These are phyloP conservation scores for button mushroom (Agaricus bisporus) DNA, from an alignment of 768 basidiomycete species.

Conservation along the genomic window DNA sequence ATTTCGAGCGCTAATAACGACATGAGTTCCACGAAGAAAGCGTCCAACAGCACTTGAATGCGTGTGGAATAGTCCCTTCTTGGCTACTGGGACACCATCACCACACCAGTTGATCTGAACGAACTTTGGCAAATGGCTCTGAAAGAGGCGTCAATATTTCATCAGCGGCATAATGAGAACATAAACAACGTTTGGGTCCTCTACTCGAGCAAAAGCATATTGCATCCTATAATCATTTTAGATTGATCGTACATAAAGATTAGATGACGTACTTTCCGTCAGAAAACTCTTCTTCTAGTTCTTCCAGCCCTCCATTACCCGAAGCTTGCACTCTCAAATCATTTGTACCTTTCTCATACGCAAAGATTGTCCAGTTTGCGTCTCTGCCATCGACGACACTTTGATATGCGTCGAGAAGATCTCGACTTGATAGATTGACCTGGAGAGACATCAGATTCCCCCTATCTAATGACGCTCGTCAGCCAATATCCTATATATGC, in stretches of 20 bases:
- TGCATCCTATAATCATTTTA: constrained; percentile 59
- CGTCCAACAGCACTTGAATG: constrained; percentile 77
- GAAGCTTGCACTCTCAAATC: constrained; percentile 84
- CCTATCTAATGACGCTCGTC: neutral
- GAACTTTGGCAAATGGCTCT: constrained; percentile 85
- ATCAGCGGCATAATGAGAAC: neutral
- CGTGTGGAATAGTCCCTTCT: constrained; percentile 90
- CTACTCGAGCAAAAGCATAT: constrained; percentile 84
- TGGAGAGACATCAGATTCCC: constrained; percentile 61
- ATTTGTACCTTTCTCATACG: constrained; percentile 76
- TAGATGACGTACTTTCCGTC: constrained; percentile 70
- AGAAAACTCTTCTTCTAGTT: constrained; percentile 90
- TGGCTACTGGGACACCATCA: constrained; percentile 87
- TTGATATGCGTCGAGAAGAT: constrained; percentile 69
- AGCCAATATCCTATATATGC: neutral
- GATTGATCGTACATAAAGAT: neutral
- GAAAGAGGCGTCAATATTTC: constrained; percentile 3
- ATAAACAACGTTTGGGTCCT: constrained; percentile 70
- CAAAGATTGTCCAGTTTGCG: constrained; percentile 76
- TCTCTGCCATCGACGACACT: constrained; percentile 59
- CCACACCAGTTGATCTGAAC: constrained; percentile 98
- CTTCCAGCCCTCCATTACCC: constrained; percentile 85
- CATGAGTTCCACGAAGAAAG: constrained; percentile 80
- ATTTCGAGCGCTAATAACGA: constrained; percentile 80
- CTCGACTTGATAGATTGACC: constrained; percentile 70